Evolutionary conservation across 441 rosid genomes (phyloP).

Genomic region (Raphanus hybrid): DNA sequence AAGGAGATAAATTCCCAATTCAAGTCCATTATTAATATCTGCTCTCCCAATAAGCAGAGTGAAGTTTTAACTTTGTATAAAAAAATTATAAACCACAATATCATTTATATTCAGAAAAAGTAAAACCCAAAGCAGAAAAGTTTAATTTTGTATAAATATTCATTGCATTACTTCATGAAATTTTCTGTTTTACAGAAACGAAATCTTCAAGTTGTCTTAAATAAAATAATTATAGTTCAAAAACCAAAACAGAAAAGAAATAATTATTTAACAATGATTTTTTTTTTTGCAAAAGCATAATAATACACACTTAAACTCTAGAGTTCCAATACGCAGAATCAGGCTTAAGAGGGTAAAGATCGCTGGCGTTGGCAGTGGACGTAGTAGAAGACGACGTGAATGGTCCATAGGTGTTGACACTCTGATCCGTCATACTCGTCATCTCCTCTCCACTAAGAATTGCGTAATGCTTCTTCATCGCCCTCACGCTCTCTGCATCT

Average conservation of each 20-base stretch:
- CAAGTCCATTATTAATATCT: background rate
- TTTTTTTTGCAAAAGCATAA: background rate
- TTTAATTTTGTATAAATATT: background rate
- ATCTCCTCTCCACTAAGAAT: slow-evolving; percentile 24
- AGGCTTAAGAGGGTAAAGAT: background rate
- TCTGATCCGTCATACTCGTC: slow-evolving; percentile 40
- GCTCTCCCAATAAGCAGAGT: background rate
- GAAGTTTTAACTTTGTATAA: background rate
- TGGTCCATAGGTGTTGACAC: slow-evolving; percentile 25
- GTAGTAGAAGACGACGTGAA: slow-evolving; percentile 36
- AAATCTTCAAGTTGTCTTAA: slow-evolving; percentile 1
- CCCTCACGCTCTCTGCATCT: slow-evolving; percentile 49
- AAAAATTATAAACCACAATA: background rate
- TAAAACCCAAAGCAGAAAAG: background rate
- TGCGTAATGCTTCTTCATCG: slow-evolving; percentile 43
- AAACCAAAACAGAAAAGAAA: background rate
- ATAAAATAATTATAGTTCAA: background rate
- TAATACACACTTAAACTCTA: background rate
- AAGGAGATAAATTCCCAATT: background rate
- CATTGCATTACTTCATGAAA: background rate
- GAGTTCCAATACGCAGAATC: slow-evolving; percentile 44
- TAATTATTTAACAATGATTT: background rate
- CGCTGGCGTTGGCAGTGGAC: slow-evolving; percentile 17
- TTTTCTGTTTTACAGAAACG: background rate
- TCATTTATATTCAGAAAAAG: background rate